Conservation (phyloP, 768 basidiomycete species). For the Lactarius vividus region DNA sequence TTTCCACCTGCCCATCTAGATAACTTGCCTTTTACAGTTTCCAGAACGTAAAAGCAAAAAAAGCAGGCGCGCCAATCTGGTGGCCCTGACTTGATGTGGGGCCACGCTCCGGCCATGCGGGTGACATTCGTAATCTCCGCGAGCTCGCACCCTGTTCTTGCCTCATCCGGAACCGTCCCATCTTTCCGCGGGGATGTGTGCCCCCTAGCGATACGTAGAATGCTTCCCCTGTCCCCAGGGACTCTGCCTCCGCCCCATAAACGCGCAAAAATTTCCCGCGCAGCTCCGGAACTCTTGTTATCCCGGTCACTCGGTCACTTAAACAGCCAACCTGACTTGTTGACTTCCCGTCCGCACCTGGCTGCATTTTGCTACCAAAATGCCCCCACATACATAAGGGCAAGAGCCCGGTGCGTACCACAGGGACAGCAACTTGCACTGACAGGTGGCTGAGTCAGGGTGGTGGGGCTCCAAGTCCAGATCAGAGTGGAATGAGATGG, state of each 20-base stretch:
- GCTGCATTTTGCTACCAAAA: not conserved
- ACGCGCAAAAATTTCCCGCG: not conserved
- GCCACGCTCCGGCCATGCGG: slow-evolving; percentile 24
- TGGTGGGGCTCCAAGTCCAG: not conserved
- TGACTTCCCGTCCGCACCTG: not conserved
- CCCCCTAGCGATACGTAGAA: not conserved
- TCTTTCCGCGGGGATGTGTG: slow-evolving; percentile 17
- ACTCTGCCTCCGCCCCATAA: not conserved
- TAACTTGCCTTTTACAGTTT: slow-evolving; percentile 13
- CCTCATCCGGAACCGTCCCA: not conserved
- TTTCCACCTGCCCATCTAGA: slow-evolving; percentile 3
- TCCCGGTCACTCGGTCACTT: not conserved
- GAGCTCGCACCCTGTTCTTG: slow-evolving; percentile 13
- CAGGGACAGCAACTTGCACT: not conserved
- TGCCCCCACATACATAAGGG: not conserved
- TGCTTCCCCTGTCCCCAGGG: not conserved
- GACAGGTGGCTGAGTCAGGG: not conserved
- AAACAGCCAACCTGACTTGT: not conserved
- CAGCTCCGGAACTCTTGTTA: not conserved
- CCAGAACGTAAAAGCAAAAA: not conserved
- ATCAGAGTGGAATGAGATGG: not conserved
- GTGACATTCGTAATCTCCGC: slow-evolving; percentile 26
- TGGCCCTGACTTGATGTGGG: slow-evolving; percentile 2
- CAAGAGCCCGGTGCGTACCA: not conserved
- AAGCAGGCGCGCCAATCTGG: not conserved